Base-by-base conservation (phyloP, 176 grass and related monocot genomes). In the Phragmites australis region DNA sequence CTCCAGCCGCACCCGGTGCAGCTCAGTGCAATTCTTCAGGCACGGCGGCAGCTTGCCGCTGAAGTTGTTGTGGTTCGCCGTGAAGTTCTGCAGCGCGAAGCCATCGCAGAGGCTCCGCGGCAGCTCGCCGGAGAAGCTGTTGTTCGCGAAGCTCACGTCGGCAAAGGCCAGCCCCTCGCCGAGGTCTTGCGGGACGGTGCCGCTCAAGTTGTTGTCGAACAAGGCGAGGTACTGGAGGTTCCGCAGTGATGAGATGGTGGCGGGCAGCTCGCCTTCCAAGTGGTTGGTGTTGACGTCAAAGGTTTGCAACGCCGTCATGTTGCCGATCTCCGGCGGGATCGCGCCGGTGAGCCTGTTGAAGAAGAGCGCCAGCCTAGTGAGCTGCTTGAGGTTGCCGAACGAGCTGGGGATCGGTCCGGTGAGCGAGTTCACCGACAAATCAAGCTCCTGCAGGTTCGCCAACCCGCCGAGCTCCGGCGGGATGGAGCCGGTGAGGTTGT, bases 91-190 rank as follows among this genome's bases (percentile, higher is more conserved):
- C 45, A 97, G 66, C 39, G 6, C 11, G 12, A 81, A 61, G 7
- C 88, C 73, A 0, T 72, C 19, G 39, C 93, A 97, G 45, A 93
- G 13, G 8, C 25, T 23, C 26, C 44, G 77, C 18, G 88, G 86
- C 81, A 97, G 75, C 73, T 93, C 63, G 7, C 93, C 90, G 0
- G 90, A 87, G 83, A 97, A 93, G 50, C 32, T 89, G 70, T 97
- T 97, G 57, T 87, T 85, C 0, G 85, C 54, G 9, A 97, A 90
- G 68, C 83, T 81, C 32, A 81, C 88, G 18, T 42, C 34, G 0
- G 9, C 15, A 8, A 97, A 43, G 1, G 3, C 9, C 26, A 82
- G 42, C 45, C 93, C 91, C 57, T 27, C 8, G 4, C 94, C 89
- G 12, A 97, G 83, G 52, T 90, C 68, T 10, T 59, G 51, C 18